phyloP scores from a whole-genome alignment of 305 asterid genomes.

The Solanum hybrid region DNA sequence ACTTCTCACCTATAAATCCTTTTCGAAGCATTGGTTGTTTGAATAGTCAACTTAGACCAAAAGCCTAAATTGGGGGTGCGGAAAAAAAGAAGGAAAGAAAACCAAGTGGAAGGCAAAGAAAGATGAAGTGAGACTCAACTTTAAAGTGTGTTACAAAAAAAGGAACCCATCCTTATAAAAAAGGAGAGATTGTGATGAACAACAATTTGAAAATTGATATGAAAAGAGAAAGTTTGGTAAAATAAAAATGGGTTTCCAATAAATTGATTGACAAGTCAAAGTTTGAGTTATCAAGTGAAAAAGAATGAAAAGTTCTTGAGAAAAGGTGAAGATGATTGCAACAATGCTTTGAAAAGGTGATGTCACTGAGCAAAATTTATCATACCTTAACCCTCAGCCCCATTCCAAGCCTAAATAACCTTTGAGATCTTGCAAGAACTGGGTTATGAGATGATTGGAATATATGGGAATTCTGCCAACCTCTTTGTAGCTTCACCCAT shows the following conservation, averaged over 20 bases:
- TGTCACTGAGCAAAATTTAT: background rate
- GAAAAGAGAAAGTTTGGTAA: background rate
- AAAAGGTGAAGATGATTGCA: background rate
- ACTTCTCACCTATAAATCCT: background rate
- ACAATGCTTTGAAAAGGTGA: background rate
- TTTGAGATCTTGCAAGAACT: background rate
- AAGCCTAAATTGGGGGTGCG: background rate
- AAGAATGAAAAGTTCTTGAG: background rate
- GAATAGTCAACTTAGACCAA: background rate
- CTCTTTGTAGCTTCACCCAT: background rate
- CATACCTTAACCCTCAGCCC: background rate
- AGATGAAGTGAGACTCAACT: background rate
- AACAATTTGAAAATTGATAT: background rate
- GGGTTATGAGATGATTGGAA: background rate
- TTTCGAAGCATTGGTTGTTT: background rate
- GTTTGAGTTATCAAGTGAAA: background rate
- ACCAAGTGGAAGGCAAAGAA: background rate
- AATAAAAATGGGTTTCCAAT: background rate
- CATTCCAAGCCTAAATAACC: background rate
- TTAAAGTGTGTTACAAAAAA: background rate
- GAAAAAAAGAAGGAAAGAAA: background rate
- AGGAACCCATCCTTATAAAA: background rate
- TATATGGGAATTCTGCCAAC: background rate
- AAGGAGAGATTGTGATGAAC: background rate
- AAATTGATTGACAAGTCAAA: background rate